Evolutionary conservation across 208 protist genomes (phyloP), one percentile per base, ranked within the genome.

Genomic region (Trypanosoma brucei): DNA sequence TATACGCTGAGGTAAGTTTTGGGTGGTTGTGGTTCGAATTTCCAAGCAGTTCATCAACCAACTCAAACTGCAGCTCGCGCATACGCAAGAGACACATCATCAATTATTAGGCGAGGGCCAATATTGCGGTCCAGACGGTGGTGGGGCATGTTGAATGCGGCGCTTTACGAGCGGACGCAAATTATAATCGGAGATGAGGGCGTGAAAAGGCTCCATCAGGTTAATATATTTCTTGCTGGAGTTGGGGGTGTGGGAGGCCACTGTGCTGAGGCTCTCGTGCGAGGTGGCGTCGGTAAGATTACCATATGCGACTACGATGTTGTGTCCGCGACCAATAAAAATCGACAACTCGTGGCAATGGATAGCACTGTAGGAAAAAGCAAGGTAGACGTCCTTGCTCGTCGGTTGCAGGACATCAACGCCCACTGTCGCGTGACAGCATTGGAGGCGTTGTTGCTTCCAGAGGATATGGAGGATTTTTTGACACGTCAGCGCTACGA

Each of bases 241-340:
- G 72, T 87, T 0, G 92, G 92, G 37, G 92, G 92, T 36, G 86
- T 96, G 0, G 92, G 92, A 22, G 87, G 90, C 3, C 86, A 95
- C 76, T 93, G 83, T 40, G 91, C 92, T 0, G 84, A 95, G 64
- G 75, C 88, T 0, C 74, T 97, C 38, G 84, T 92, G 35, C 86
- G 92, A 6, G 82, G 81, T 30, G 92, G 92, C n/a, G 56, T 97
- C 5, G 92, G 90, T n/a, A 56, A 46, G 55, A 81, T 97, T 64
- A 95, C 90, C 9, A 73, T 97, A 7, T 78, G 88, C 33, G 92
- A 97, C 58, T 78, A 93, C 65, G 92, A 97, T 64, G 85, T 94
- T 3, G 85, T 97, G 2, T 80, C 84, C 0, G 46, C 85, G 3
- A 93, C 84, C 3, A 96, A 95, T 68, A 94, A 96, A 61, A 97